phyloP scores from a whole-genome alignment of 805 yeast genomes.

The Cyberlindnera suaveolens region DNA sequence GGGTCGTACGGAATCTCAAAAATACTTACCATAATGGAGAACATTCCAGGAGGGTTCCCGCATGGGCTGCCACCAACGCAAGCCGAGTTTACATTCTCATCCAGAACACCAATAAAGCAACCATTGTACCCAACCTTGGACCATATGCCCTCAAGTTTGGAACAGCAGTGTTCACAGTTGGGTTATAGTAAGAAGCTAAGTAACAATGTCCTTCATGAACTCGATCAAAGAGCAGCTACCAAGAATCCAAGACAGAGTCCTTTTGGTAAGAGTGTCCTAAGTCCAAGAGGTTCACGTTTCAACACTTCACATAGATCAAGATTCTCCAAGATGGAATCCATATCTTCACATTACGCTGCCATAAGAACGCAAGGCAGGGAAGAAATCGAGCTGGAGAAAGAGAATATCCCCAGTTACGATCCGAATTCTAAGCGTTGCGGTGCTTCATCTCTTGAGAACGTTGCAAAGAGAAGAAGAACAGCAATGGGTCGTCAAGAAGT shows the following conservation, averaged over 20 bases:
- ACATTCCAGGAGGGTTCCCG: slow-evolving; percentile 12
- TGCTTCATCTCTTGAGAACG: slow-evolving; percentile 10
- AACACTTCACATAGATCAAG: slow-evolving; percentile 19
- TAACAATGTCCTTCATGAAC: slow-evolving; percentile 27
- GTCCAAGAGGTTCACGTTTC: slow-evolving; percentile 20
- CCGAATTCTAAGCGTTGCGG: slow-evolving; percentile 20
- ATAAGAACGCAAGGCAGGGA: slow-evolving; percentile 9
- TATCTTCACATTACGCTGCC: slow-evolving; percentile 27
- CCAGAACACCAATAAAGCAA: neutral
- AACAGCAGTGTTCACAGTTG: slow-evolving; percentile 14
- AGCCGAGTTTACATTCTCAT: neutral
- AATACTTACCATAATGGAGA: neutral
- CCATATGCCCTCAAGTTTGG: slow-evolving; percentile 11
- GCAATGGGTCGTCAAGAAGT: slow-evolving; percentile 13
- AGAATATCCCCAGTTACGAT: slow-evolving; percentile 19
- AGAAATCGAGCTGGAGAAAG: slow-evolving; percentile 19
- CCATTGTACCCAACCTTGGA: slow-evolving; percentile 18
- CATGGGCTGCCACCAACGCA: neutral
- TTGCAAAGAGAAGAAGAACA: slow-evolving; percentile 22
- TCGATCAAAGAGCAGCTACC: slow-evolving; percentile 27
- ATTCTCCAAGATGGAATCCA: slow-evolving; percentile 28
- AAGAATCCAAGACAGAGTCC: slow-evolving; percentile 10
- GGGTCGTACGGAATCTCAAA: no score
- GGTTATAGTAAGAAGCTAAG: slow-evolving; percentile 30
- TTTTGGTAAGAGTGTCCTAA: slow-evolving; percentile 10